These are phyloP conservation scores for Diaporthe amygdali DNA, from an alignment of 2,329 filamentous ascomycete species.

Conservation along the genomic window DNA sequence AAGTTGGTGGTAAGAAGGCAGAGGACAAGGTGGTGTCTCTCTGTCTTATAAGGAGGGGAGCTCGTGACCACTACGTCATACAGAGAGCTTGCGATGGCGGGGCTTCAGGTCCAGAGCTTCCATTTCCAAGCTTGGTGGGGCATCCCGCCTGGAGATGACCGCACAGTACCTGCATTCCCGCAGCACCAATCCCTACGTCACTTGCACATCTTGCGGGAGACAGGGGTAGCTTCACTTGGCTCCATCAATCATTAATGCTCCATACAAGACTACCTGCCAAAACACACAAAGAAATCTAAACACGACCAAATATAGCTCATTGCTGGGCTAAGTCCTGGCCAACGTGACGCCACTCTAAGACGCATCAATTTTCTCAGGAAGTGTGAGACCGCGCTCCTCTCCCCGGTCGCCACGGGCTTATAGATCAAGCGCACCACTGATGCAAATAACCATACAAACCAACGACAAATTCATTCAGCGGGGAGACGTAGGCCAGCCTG, in stretches of 20 bases:
- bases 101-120: conserved; percentile 13
- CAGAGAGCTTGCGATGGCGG: conserved; percentile 10
- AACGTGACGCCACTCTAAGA: too few species aligned
- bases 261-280: background rate
- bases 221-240: conserved; percentile 26
- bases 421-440: too few species aligned
- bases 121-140: conserved; percentile 19
- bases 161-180: conserved; percentile 20
- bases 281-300: too few species aligned
- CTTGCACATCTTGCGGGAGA: background rate
- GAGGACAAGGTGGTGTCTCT: background rate
- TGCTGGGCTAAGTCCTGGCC: too few species aligned
- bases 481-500: too few species aligned
- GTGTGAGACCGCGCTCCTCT: too few species aligned
- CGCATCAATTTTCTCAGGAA: too few species aligned
- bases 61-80: conserved; percentile 26
- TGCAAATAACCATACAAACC: too few species aligned
- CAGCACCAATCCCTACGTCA: conserved; percentile 25
- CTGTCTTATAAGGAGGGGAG: conserved; percentile 23
- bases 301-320: too few species aligned
- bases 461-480: too few species aligned
- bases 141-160: background rate
- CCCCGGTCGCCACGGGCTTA: too few species aligned
- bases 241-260: background rate
- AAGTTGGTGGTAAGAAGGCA: background rate